Conservation (phyloP, 169 alveolate genomes). For the Cardiosporidium cionae region DNA sequence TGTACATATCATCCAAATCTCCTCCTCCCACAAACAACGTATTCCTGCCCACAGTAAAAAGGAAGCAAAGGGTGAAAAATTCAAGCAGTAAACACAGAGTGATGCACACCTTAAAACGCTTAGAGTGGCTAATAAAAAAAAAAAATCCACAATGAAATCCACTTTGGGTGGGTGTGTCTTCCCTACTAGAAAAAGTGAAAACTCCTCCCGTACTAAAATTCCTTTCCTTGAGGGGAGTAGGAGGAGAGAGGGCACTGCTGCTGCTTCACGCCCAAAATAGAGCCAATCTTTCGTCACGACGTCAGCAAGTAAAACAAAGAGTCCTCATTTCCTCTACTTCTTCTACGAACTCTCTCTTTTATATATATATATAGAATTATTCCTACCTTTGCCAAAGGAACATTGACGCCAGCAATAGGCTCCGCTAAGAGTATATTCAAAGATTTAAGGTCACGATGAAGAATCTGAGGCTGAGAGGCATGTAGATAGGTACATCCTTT, state of each 20-base stretch:
- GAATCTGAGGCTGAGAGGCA: slow-evolving; percentile 48
- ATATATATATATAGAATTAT: not conserved
- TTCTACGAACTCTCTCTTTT: not conserved
- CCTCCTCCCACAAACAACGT: not conserved
- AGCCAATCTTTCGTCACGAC: not conserved
- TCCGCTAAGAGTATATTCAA: slow-evolving; percentile 58
- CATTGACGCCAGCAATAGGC: slow-evolving; percentile 2
- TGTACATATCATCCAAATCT: not conserved
- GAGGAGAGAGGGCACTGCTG: not conserved
- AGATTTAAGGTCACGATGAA: slow-evolving; percentile 75
- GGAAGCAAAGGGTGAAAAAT: too few relatives aligned
- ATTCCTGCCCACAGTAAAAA: too few relatives aligned
- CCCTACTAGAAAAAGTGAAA: too few relatives aligned
- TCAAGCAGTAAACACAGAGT: too few relatives aligned
- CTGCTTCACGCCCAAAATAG: not conserved
- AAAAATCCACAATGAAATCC: too few relatives aligned
- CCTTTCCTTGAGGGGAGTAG: not conserved
- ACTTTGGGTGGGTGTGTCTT: too few relatives aligned
- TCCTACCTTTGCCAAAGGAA: slow-evolving; percentile 30
- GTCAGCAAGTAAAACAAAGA: not conserved
- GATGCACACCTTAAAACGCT: too few relatives aligned
- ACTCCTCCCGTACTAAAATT: too few relatives aligned
- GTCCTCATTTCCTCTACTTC: not conserved
- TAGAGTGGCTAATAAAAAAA: too few relatives aligned
- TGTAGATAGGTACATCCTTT: slow-evolving; percentile 68